Evolutionary conservation across 2,329 filamentous ascomycete species (phyloP), one percentile per base, ranked within the genome.

Genomic region (Scolecobasidium constrictum): DNA sequence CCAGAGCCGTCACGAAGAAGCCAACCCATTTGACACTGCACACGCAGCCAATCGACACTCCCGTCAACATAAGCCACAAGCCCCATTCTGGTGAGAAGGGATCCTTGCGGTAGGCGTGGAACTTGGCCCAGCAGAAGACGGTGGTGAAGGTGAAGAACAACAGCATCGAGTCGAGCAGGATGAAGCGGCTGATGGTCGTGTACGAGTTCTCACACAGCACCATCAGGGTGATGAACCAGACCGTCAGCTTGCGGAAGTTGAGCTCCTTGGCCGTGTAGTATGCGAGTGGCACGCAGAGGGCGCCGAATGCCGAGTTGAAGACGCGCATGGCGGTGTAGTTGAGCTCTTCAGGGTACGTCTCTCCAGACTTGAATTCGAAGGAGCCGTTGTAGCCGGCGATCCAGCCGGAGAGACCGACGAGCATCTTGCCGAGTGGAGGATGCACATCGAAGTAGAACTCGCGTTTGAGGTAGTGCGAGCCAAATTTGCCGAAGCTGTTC

Each of bases 381-480:
- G 90, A 93, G 46, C 92, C 92, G 69, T 98, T 98, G 72, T 98
- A 98, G 51, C 90, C 90, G 52, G 90, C 93, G 48, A 98, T 74
- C 59, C 93, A 94, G 59, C 92, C 92, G 5, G 92, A 96, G 40
- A 98, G 75, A 49, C 92, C 92, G 53, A 98, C 90, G 44, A 98
- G 79, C 78, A 98, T 96, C 72, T 98, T 98, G 60, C 92, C 92
- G 48, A 98, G 78, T 43, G 92, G 92, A 50, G 92, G 92, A 64
- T 94, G 86, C 46, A 93, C 83, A 72, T 94, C 86, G 68, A 98
- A 98, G 75, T 98, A 98, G 72, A 96, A 95, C 66, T 98, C 92
- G 63, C 90, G 86, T 65, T 98, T 95, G 60, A 98, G 81, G 65
- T 98, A 98, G 67, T 98, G 90, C 55, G 90, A 96, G 50, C 92